A percentile compares a stretch with the other conserved stretches of the same genome.
These are phyloP conservation scores for Hypoxylon sp. DNA, from an alignment of 2,329 filamentous ascomycete genomes.

Conservation along the genomic window DNA sequence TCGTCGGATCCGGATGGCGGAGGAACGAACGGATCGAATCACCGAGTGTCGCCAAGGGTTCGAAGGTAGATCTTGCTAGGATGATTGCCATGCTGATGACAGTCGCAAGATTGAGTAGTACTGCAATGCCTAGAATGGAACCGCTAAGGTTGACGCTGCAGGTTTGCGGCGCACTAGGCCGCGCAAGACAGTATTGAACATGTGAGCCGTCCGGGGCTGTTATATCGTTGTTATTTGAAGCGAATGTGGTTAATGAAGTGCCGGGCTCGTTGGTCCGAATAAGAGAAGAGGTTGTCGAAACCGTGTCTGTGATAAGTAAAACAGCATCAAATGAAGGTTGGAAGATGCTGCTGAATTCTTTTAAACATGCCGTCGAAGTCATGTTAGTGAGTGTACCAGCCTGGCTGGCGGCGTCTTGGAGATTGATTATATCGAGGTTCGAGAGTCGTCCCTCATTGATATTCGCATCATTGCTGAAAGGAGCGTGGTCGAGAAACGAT, in stretches of 20 bases:
- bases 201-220: constrained; percentile 46
- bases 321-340: constrained; percentile 55
- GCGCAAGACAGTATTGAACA: constrained; percentile 56
- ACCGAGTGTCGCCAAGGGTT: constrained; percentile 54
- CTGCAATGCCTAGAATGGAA: constrained; percentile 59
- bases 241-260: constrained; percentile 46
- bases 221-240: constrained; percentile 39
- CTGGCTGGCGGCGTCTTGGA: constrained; percentile 55
- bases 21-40: constrained; percentile 55
- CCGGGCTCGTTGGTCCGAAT: constrained; percentile 54
- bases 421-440: constrained; percentile 54
- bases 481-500: constrained; percentile 56
- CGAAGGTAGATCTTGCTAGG: constrained; percentile 48
- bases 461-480: constrained; percentile 56
- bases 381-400: constrained; percentile 49
- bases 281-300: constrained; percentile 52
- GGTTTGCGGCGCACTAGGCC: constrained; percentile 45
- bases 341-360: constrained; percentile 54
- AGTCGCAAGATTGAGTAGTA: constrained; percentile 50
- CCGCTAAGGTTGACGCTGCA: constrained; percentile 62
- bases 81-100: constrained; percentile 51
- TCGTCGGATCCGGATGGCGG: constrained; percentile 50
- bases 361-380: constrained; percentile 53
- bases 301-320: constrained; percentile 54
- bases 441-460: constrained; percentile 57